These are phyloP conservation scores for Triticum urartu DNA, from an alignment of 176 grass and related monocot genomes.

Conservation along the genomic window DNA sequence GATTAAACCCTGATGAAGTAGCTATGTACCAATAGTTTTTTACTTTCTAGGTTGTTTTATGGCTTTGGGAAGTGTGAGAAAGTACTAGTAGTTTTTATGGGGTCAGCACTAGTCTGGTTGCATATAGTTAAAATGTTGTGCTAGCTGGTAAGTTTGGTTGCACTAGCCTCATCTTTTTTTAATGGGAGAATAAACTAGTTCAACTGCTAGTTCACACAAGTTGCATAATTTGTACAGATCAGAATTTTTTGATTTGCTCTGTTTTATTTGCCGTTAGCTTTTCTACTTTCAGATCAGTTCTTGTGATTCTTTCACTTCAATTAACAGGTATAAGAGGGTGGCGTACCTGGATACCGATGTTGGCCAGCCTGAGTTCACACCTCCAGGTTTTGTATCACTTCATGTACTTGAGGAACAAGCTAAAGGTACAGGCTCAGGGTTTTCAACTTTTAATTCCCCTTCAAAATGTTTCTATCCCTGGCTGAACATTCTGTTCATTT, in stretches of 20 bases:
- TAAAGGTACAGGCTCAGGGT: constrained; percentile 34
- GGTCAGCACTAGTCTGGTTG: not conserved
- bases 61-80: not conserved
- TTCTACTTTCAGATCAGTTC: not conserved
- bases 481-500: not conserved
- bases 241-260: not conserved
- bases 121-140: not conserved
- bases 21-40: not conserved
- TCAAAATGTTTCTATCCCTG: not conserved
- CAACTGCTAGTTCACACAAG: not conserved
- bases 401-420: constrained; percentile 61
- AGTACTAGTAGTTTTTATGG: not conserved
- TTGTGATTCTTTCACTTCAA: constrained; percentile 12
- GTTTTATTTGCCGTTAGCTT: not conserved
- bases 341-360: constrained; percentile 81
- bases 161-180: not conserved
- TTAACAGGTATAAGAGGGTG: constrained; percentile 60
- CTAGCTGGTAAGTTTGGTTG: not conserved
- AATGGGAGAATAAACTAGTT: not conserved
- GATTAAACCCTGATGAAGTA: not conserved
- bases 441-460: not conserved
- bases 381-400: constrained; percentile 73
- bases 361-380: constrained; percentile 73
- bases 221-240: not conserved
- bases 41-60: not conserved